These are phyloP conservation scores for Paxillus rubicundulus DNA, from an alignment of 768 basidiomycete genomes.

Conservation along the genomic window DNA sequence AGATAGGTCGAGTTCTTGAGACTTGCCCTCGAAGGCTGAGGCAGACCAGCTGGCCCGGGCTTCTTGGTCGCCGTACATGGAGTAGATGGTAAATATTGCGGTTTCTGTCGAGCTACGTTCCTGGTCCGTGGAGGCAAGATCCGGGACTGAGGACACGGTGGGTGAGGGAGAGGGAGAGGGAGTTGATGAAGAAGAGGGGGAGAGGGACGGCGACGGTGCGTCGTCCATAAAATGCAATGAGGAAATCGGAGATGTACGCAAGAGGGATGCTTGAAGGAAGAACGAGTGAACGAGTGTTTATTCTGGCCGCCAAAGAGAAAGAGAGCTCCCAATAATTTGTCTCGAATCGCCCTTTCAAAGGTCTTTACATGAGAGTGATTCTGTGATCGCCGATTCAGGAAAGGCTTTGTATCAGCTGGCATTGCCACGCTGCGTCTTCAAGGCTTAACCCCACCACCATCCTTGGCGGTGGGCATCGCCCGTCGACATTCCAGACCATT, in stretches of 20 bases:
- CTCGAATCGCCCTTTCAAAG: neutral
- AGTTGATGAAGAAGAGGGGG: constrained; percentile 29
- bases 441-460: neutral
- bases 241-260: neutral
- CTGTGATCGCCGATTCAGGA: neutral
- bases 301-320: constrained; percentile 3
- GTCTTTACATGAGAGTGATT: constrained; percentile 13
- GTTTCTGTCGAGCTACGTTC: constrained; percentile 66
- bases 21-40: constrained; percentile 36
- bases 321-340: neutral
- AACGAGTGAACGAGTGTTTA: constrained; percentile 3
- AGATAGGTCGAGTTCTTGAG: constrained; percentile 37
- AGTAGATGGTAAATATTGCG: constrained; percentile 81
- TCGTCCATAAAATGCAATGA: constrained; percentile 38
- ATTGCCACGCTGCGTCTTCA: neutral
- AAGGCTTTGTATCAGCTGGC: neutral
- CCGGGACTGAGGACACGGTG: constrained; percentile 36
- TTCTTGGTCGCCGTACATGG: constrained; percentile 74
- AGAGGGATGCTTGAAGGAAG: neutral
- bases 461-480: neutral
- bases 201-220: constrained; percentile 36
- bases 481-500: too few species aligned
- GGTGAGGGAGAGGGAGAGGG: constrained; percentile 32
- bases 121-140: constrained; percentile 35
- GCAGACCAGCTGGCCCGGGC: constrained; percentile 47